Evolutionary conservation across 2,329 filamentous ascomycete species (phyloP), one percentile per base, ranked within the genome.

Genomic region (Pseudofabraea citricarpa): DNA sequence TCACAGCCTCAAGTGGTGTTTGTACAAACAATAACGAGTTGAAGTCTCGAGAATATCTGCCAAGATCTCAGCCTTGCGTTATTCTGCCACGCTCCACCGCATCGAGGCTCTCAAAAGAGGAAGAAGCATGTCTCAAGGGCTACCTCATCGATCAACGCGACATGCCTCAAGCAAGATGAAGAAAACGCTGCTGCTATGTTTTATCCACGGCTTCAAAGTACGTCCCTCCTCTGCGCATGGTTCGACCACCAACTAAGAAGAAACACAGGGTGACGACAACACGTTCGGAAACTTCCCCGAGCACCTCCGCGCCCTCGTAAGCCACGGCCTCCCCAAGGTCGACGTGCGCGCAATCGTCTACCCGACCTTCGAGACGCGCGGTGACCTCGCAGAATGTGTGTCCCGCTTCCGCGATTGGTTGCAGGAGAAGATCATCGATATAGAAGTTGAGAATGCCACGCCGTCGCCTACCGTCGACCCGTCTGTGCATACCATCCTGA

Each of bases 131-230:
- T 37, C 35, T 37, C 18, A 21, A 36, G 22, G 22, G 16, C 15
- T 36, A 12, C 18, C 6, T 19, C 13, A 36, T 13, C 13, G 16
- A 31, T 26, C 36, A 36, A 18, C 33, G n/a, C 20, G 33, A 15
- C 19, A 43, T 43, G 45, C 37, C 22, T n/a, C 23, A 46, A 19
- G 21, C 58, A 77, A 65, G 47, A 83, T 83, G 77, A 86, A 84
- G 72, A 90, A 87, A 69, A 93, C 86, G 46, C 67, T 94, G 27
- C 67, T 94, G 29, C 69, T 94, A 47, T 87, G 85, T 60, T 93
- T 93, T 64, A 87, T 93, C 48, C 88, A 94, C 65, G 88, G 88
- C 61, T 94, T 94, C 77, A 89, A 93, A 75, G 79, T 81, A 58
- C 32, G 56, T 49, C 23, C 1, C 10, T 5, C 10, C 13, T 44